phyloP scores from a whole-genome alignment of 1,139 yeast genomes.

The Debaryomyces coudertii region DNA sequence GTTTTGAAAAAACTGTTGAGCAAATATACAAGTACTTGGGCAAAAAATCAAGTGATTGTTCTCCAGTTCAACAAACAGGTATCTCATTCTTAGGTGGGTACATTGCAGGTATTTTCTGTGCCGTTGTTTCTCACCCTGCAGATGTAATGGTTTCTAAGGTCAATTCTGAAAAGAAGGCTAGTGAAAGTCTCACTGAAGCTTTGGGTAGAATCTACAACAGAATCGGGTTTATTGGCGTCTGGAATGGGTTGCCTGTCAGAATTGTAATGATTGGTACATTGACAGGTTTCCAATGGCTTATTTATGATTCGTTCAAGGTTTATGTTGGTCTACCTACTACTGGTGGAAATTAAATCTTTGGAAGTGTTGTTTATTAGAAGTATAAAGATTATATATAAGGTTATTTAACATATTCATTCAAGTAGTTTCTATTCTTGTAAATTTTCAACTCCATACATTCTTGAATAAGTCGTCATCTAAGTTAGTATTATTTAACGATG shows the following conservation, averaged over 20 bases:
- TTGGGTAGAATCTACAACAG: conserved; percentile 70
- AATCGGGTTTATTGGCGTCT: conserved; percentile 87
- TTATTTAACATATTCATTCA: conserved; percentile 2
- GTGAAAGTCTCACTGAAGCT: conserved; percentile 70
- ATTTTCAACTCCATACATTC: conserved; percentile 58
- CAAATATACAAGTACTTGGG: conserved; percentile 60
- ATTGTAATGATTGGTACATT: conserved; percentile 95
- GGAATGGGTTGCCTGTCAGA: conserved; percentile 95
- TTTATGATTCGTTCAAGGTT: conserved; percentile 93
- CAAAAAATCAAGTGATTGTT: conserved; percentile 42
- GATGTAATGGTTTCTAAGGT: conserved; percentile 96
- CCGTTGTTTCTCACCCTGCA: conserved; percentile 93
- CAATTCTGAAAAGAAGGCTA: conserved; percentile 69
- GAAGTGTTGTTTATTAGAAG: conserved; percentile 7
- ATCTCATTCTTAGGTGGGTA: conserved; percentile 94
- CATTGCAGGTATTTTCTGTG: conserved; percentile 95
- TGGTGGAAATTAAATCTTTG: conserved; percentile 58
- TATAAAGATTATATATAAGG: conserved; percentile 1
- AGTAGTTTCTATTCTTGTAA: background rate
- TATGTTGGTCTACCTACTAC: conserved; percentile 91
- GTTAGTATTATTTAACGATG: conserved; percentile 20
- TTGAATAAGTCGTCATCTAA: conserved; percentile 51
- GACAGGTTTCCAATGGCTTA: conserved; percentile 95
- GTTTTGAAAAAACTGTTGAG: conserved; percentile 88
- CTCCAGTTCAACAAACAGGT: conserved; percentile 75